Evolutionary conservation across 176 grass and related monocot species (phyloP), one percentile per base, ranked within the genome.

Genomic region (Oryza punctata): DNA sequence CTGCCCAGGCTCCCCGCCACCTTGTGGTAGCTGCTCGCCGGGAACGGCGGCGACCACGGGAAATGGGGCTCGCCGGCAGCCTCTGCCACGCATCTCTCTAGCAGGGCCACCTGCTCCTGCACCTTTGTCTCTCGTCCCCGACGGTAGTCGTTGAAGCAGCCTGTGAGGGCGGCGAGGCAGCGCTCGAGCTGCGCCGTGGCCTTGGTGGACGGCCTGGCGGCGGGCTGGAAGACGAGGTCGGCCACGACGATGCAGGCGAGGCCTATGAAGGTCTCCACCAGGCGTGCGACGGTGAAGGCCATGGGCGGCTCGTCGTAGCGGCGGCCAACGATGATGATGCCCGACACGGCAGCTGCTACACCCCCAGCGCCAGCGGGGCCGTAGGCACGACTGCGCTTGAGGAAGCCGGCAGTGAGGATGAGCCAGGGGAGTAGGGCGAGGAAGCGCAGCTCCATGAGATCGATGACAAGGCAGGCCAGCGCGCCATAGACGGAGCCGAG

Each of bases 181-280:
- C 74, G 45, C 29, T 23, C 18, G 49, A 94, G 86, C 73, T 92
- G 86, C 7, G 69, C 65, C 82, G 59, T 89, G 59, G 90, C 92
- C 78, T 75, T 67, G 50, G 75, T 67, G 12, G 94, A 91, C 12
- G 94, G 92, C 77, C 94, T 82, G 2, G 70, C 87, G 24, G 64
- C 70, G 14, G 92, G 88, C 46, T 97, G 94, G 70, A 97, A 85
- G 44, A 89, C 18, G 10, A 94, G 13, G 83, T 97, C 92, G 0
- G 88, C 81, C 21, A 82, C 15, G 19, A 91, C 57, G 40, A 74
- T 63, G 54, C 92, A 94, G 3, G 83, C 67, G 5, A 94, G 78
- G 59, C 94, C 94, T 1, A 97, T 89, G 89, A 92, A 97, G 21
- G 90, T 91, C 90, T 97, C 94, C 23, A 89, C 85, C 7, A 97